Base-by-base conservation (phyloP, 805 yeast genomes). In the Candida gorgasii region DNA sequence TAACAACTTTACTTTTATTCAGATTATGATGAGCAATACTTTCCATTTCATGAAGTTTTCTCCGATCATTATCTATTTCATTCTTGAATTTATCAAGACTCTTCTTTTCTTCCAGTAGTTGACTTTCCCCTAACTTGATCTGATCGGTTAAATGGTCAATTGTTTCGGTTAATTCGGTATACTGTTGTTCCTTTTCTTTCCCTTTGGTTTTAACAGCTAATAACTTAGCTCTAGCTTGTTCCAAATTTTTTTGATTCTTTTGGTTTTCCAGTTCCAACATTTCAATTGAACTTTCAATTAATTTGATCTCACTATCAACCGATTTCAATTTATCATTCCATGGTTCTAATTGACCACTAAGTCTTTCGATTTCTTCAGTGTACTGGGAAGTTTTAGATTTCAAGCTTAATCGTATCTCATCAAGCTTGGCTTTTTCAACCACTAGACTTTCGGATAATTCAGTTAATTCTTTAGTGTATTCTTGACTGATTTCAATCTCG, bases 331-430 rank as follows among this genome's bases (percentile, higher is more conserved):
- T 75, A 19, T 76, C 82, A 45, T 79, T 80, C 90, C 95, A 89
- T 0, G 98, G 99, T 50, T 86, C 90, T 5, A 89, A 64, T 46
- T 83, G 72, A 6, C 70, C 73, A 57, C 87, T 90, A 29, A 81
- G 63, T 11, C 55, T 52, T 50, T 79, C 85, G 39, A 90, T 84
- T 53, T 86, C 76, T 7, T 72, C 75, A 1, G 90, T 78, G 42
- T 84, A 73, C 2, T 67, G 80, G 8, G 80, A 73, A 0, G 98
- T 92, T 57, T 88, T 87, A 36, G 79, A 83, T 7, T 88, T 80
- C 35, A 93, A 72, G 20, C 78, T 79, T 6, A 71, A 51, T 53
- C 89, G 79, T 9, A 90, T 80, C 18, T 73, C 73, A 40, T 81
- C 85, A 16, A 92, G 63, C n/a, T 65, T 67, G 0, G 55, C 56